Evolutionary conservation across 1,139 yeast genomes (phyloP).

Genomic region (Geotrichum bryndzae): DNA sequence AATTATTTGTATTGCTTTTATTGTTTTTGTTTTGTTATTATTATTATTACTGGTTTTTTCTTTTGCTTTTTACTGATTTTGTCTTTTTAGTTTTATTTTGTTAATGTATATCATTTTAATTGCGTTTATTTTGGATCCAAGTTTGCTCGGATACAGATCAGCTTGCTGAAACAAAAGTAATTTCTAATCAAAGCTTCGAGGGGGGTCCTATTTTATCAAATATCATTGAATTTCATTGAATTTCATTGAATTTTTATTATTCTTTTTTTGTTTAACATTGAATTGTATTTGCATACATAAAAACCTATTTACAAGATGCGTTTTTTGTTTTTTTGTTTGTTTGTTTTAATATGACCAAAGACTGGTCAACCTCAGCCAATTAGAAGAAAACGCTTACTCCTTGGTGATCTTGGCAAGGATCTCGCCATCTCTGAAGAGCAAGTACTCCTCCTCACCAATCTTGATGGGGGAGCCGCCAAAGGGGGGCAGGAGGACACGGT

Average conservation of each 20-base stretch:
- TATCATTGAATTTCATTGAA: no score
- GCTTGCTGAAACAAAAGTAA: no score
- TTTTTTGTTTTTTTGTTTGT: neutral
- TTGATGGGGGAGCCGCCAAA: slow-evolving; percentile 85
- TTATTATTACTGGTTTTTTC: neutral
- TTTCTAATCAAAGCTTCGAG: no score
- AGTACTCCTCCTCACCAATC: slow-evolving; percentile 61
- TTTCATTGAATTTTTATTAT: neutral
- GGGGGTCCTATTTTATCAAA: no score
- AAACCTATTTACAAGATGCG: neutral
- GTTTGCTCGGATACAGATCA: no score
- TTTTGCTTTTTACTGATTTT: neutral
- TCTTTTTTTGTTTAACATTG: neutral
- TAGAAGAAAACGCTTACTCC: slow-evolving; percentile 24
- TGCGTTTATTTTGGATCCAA: no score
- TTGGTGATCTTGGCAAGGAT: slow-evolving; percentile 78
- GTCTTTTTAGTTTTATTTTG: neutral
- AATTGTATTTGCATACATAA: neutral
- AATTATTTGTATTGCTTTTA: neutral
- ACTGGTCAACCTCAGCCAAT: neutral
- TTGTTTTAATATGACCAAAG: neutral
- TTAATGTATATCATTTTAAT: neutral
- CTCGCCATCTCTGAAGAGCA: slow-evolving; percentile 73
- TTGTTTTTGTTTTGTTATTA: neutral
- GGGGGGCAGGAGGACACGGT: slow-evolving; percentile 86